These are phyloP conservation scores for Deuterostichococcus epilithicus DNA, from an alignment of 139 green algal genomes.

Conservation along the genomic window DNA sequence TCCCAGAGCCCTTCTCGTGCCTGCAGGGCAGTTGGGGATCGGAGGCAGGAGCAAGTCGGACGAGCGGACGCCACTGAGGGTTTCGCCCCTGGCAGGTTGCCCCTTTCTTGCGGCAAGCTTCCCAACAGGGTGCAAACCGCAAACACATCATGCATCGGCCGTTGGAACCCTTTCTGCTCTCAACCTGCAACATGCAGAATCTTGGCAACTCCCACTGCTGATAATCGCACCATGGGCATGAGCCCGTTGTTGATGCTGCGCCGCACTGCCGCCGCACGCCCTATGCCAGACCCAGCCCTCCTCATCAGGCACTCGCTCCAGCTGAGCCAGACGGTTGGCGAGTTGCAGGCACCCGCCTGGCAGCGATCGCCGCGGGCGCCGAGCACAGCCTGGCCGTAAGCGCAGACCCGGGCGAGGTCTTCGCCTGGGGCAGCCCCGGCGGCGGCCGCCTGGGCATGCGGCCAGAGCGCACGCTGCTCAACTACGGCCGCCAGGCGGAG, in stretches of 20 bases:
- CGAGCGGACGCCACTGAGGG: not conserved
- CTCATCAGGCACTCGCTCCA: not conserved
- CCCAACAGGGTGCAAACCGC: not conserved
- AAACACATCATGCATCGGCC: not conserved
- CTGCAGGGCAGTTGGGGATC: slow-evolving; percentile 26
- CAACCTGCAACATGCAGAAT: not conserved
- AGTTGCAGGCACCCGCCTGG: slow-evolving; percentile 10
- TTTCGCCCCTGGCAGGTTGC: slow-evolving; percentile 10
- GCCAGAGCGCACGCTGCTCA: not conserved
- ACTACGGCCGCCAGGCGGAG: slow-evolving; percentile 17
- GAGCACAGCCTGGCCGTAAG: slow-evolving; percentile 21
- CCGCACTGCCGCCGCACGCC: not conserved
- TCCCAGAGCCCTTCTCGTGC: too few relatives aligned
- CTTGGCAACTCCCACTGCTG: not conserved
- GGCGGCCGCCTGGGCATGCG: slow-evolving; percentile 15
- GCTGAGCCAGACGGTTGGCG: not conserved
- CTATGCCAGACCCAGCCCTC: too few relatives aligned
- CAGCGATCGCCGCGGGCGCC: slow-evolving; percentile 15
- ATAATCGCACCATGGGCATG: not conserved
- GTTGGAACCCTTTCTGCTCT: not conserved
- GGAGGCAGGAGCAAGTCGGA: not conserved
- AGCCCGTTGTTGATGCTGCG: not conserved
- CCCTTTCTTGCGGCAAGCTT: not conserved
- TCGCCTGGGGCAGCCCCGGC: slow-evolving; percentile 15
- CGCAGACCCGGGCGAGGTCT: slow-evolving; percentile 7